Base-by-base conservation (phyloP, 2,329 filamentous ascomycete species). In the Cercospora sesami region DNA sequence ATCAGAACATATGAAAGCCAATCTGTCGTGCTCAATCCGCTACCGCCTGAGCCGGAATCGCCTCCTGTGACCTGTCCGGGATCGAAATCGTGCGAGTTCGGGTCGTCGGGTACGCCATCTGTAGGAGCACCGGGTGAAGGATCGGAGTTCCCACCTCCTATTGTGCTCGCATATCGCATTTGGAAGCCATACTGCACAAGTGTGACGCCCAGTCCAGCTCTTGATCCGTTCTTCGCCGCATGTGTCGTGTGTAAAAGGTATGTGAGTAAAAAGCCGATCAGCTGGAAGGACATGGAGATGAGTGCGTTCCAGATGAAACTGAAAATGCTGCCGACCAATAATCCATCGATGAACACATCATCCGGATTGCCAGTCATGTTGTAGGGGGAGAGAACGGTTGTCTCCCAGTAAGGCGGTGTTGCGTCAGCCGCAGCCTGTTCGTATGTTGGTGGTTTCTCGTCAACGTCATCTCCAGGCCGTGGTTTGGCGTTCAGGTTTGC, bases 391-490 rank as follows among this genome's bases (percentile, higher is more conserved):
- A 99, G 87, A 72, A 99, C 97, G 0, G 95, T 98, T 5, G 95
- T 99, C 83, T 99, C 95, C 95, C 95, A 99, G 81, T 99, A 99
- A 0, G 95, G 95, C 1, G 95, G 95, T 59, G 95, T 95, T 26
- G 93, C 91, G 80, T 99, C 95, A 51, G 94, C 94, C 3, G 95
- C 95, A 16, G 95, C 95, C 87, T 98, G 94, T 85, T 99, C 95
- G 79, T 99, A 99, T 39, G 94, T 94, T 92, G 95, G 95, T 83
- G 95, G 95, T 80, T 92, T 87, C 80, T 99, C 95, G 71, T 99
- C 95, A 67, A 91, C 88, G 70, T 92, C 91, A 68, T 92, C 90
- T 30, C 89, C 90, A 53, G 89, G 85, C 75, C 96, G 92, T 0
- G 94, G 94, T 78, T 97, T 94, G 14, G 95, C 95, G 73, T 89